Percentiles rank a stretch among this genome's conserved stretches.
Conservation (phyloP, 371 early-diverging fungal genomes). For the Rhizopus microsporus region DNA sequence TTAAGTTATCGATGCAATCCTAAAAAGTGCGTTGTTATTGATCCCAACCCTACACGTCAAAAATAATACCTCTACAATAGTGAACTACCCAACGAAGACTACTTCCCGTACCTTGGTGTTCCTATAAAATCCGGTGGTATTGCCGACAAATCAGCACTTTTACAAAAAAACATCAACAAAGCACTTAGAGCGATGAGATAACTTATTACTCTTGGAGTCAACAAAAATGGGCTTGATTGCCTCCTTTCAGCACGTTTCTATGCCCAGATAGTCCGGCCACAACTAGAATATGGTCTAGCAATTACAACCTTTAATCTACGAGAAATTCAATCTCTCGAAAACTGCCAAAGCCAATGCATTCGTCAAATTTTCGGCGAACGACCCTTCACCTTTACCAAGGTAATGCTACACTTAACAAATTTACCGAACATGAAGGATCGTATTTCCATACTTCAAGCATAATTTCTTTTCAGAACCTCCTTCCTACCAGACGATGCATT, state of each 20-base stretch:
- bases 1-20: conserved; percentile 27
- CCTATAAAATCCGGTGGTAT: not conserved
- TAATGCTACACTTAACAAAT: too few species aligned
- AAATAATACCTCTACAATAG: not conserved
- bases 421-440: too few species aligned
- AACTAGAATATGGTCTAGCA: conserved; percentile 23
- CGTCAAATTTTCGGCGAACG: too few species aligned
- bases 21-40: conserved; percentile 17
- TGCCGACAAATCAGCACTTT: not conserved
- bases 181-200: not conserved
- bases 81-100: too few species aligned
- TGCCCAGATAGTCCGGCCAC: conserved; percentile 6
- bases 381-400: too few species aligned
- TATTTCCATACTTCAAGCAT: too few species aligned
- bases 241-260: conserved; percentile 5
- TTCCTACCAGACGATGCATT: too few species aligned
- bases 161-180: not conserved
- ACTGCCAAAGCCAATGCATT: too few species aligned
- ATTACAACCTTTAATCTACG: conserved; percentile 6
- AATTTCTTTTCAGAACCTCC: too few species aligned
- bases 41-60: not conserved
- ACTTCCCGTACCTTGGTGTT: not conserved
- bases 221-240: not conserved
- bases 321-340: not conserved
- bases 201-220: not conserved